A percentile compares a stretch with the other conserved stretches of the same genome.
Evolutionary conservation across 2,329 filamentous ascomycete genomes (phyloP).

Genomic region (Ascomycota sp.): DNA sequence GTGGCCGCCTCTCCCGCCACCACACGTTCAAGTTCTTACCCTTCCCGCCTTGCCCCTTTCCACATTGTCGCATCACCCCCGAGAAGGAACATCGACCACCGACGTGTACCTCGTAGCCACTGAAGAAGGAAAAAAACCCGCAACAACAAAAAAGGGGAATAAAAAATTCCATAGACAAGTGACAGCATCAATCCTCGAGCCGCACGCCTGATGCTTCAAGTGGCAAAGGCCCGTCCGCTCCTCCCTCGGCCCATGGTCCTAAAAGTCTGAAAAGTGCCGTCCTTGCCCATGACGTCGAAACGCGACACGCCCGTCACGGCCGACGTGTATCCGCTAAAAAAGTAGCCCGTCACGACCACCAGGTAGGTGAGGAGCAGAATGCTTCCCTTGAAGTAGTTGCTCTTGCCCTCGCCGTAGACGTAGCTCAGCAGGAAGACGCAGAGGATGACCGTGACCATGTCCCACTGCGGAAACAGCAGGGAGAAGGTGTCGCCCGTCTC

Average conservation of each 20-base stretch:
- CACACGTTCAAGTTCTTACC: too few relatives aligned
- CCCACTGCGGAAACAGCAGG: constrained; percentile 95
- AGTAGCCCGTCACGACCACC: constrained; percentile 82
- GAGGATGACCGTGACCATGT: constrained; percentile 91
- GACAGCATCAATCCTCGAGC: neutral
- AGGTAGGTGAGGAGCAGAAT: constrained; percentile 85
- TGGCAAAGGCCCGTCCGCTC: constrained; percentile 9
- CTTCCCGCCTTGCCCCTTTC: too few relatives aligned
- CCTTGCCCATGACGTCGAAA: constrained; percentile 31
- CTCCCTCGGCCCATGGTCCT: constrained; percentile 31
- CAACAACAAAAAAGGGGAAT: neutral
- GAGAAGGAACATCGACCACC: too few relatives aligned
- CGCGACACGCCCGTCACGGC: constrained; percentile 22
- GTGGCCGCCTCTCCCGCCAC: too few relatives aligned
- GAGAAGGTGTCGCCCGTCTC: constrained; percentile 45
- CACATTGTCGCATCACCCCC: neutral
- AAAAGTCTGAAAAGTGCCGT: constrained; percentile 28
- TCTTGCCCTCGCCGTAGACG: constrained; percentile 97
- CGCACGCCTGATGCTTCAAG: neutral
- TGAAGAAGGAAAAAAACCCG: neutral
- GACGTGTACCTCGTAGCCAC: too few relatives aligned
- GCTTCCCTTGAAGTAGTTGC: constrained; percentile 98
- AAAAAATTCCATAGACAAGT: neutral
- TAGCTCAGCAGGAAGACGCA: constrained; percentile 94
- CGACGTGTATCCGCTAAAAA: constrained; percentile 45